Conservation (phyloP, 305 asterid species). For the Euphrasia arctica region DNA sequence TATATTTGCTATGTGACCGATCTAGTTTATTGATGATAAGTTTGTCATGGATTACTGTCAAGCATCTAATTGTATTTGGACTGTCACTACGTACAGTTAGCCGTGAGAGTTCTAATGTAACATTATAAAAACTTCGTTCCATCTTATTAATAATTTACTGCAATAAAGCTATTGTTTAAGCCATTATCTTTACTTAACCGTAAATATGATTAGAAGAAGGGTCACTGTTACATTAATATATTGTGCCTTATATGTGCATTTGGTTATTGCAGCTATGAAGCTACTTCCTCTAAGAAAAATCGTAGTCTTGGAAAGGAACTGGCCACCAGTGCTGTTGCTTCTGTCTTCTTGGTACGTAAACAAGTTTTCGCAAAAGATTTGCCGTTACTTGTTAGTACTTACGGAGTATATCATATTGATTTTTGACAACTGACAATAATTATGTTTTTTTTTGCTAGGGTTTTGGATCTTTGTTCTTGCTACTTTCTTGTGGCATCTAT, state of each 20-base stretch:
- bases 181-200: neutral
- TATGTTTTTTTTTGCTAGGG: constrained; percentile 51
- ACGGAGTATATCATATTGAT: constrained; percentile 5
- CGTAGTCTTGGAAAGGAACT: constrained; percentile 87
- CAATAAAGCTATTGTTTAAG: neutral
- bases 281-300: constrained; percentile 82
- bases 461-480: constrained; percentile 90
- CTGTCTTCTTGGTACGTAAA: constrained; percentile 75
- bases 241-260: neutral
- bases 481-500: constrained; percentile 86
- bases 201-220: neutral
- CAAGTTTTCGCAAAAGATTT: neutral
- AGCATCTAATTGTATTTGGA: neutral
- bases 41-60: neutral
- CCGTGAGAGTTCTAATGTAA: neutral
- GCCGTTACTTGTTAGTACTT: neutral
- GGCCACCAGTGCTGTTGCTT: constrained; percentile 82
- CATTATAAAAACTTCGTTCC: neutral
- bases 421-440: constrained; percentile 3
- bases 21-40: neutral
- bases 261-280: constrained; percentile 74
- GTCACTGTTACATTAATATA: neutral
- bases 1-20: neutral
- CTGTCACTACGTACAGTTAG: neutral
- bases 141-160: neutral